Base-by-base conservation (phyloP, 768 basidiomycete species). In the Lenzites betulinus region DNA sequence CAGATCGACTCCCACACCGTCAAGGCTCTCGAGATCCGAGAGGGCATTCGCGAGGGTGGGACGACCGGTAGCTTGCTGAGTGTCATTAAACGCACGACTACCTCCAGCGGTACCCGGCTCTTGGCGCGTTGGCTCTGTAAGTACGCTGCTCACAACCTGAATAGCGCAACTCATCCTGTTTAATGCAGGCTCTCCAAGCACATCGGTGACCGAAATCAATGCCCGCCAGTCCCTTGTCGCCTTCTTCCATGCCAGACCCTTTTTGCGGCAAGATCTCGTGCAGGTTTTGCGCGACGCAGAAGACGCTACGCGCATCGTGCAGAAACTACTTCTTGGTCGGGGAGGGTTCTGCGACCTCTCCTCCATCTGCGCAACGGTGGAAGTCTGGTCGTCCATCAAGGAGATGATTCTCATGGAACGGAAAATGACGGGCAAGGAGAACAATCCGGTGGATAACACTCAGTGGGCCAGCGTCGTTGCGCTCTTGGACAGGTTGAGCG, bases 1-100 rank as follows among this genome's bases (percentile, higher is more conserved):
- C 89, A 93, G 65, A 92, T 95, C 57, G 93, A 95, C 69, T 82
- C 89, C 4, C 87, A 94, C 70, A 94, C 93, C 1, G 88, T 94
- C 73, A 88, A 89, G 70, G 88, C 89, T n/a, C 82, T 95, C 46
- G 93, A 95, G 72, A 88, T 95, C 53, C 81, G 86, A 23, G 91
- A 93, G 75, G 82, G 81, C 30, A 80, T 85, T 26, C 78, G 85
- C 30, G 92, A 93, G 67, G 90, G 90, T 0, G 86, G 90, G 0
- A 71, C 76, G 12, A 83, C 81, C 57, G 93, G 93, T 4, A 92
- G 87, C 66, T 78, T 95, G 55, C 67, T 93, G 33, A 88, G 84
- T 65, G 83, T 82, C 33, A 78, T 94, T 57, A 92, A 88, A 69
- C 81, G 90, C 47, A 95, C 93, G 0, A 76, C 83, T 8, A 94